Evolutionary conservation across 345 rosid species (phyloP).

Genomic region (Eucalyptus decipiens): DNA sequence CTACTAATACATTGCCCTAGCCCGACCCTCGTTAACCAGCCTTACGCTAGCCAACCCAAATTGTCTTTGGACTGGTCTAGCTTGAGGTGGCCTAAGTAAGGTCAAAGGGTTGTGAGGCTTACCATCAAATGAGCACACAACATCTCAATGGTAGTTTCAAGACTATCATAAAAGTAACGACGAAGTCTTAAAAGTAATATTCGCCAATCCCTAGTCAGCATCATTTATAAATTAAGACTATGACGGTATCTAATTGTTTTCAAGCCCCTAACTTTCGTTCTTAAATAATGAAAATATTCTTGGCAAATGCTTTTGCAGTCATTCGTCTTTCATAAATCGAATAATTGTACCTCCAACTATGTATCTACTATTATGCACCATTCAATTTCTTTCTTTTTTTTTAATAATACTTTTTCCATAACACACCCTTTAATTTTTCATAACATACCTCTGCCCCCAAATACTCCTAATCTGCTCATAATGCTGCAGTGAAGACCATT

Average conservation of each 20-base stretch:
- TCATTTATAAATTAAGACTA: too few relatives aligned
- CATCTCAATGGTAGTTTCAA: neutral
- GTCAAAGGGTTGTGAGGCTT: neutral
- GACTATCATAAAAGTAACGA: rapidly evolving
- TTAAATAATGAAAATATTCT: too few relatives aligned
- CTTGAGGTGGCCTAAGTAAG: neutral
- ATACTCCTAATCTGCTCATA: neutral
- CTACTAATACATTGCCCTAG: neutral
- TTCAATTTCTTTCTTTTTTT: neutral
- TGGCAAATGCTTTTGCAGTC: rapidly evolving
- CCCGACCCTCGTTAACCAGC: neutral
- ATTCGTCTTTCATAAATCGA: rapidly evolving
- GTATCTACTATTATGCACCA: neutral
- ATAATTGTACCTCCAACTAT: neutral
- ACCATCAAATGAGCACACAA: neutral
- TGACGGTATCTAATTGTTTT: too few relatives aligned
- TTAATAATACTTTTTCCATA: neutral
- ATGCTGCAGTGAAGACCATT: neutral
- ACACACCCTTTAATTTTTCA: neutral
- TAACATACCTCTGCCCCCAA: neutral
- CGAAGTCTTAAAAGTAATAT: neutral
- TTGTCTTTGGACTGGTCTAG: neutral
- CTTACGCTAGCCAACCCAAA: neutral
- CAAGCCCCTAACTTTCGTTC: rapidly evolving
- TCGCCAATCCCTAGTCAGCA: too few relatives aligned